Base-by-base conservation (phyloP, 2,329 filamentous ascomycete species). In the Plenodomus biglobosus region DNA sequence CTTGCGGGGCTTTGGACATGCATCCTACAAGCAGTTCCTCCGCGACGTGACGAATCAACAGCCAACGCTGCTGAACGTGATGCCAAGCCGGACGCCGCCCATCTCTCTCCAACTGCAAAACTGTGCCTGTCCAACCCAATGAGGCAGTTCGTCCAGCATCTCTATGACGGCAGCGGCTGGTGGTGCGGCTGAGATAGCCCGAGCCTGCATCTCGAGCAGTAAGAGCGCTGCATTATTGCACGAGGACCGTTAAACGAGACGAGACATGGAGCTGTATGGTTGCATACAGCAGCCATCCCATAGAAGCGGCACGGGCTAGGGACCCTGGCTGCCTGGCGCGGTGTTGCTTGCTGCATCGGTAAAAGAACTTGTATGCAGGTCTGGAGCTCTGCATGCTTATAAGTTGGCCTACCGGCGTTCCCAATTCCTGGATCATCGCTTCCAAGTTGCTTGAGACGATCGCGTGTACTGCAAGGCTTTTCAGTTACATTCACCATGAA, bases 401-500 rank as follows among this genome's bases (percentile, higher is more conserved):
- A 70, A 68, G 62, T 42, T 46, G 41, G 37, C 40, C 42, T 35
- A 42, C 48, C 52, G 63, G 43, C 55, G 54, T 43, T 40, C 34
- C 42, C 35, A 41, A 37, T 44, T 50, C 51, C 32, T 30, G 44
- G 44, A 37, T 51, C 52, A 61, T 62, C 55, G 61, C 59, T 56
- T 38, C 46, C 13, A 15, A n/a, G n/a, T n/a, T n/a, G n/a, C 37
- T 44, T 38, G 44, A 44, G 56, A 57, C 57, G 46, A 49, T 54
- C 50, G 50, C 48, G 44, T 46, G 52, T 41, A 17, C 22, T 21
- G 37, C 13, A 34, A 46, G 24, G 3, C 15, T 48, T 51, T 50
- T 61, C 47, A 44, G 44, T 53, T 48, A 45, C 50, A 50, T 55
- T 60, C 62, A 50, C 30, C 24, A 71, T 71, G 68, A 68, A 64